Conservation (phyloP, 768 basidiomycete genomes). For the Chlorophyllum brunneum region DNA sequence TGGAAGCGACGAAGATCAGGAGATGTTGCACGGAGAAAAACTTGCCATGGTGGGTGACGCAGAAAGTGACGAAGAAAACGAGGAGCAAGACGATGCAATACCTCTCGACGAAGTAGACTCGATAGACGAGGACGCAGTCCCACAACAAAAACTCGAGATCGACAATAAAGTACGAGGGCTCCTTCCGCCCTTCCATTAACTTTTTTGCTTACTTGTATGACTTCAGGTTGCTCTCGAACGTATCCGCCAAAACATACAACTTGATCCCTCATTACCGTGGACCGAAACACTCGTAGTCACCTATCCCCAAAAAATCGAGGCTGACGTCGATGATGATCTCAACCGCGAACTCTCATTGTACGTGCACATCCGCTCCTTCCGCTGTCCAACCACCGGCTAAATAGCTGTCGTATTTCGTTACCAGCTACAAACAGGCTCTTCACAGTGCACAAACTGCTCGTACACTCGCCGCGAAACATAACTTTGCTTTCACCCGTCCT, state of each 20-base stretch:
- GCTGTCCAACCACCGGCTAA: neutral
- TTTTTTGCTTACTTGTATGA: neutral
- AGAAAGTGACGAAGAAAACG: conserved; percentile 31
- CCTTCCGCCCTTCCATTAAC: neutral
- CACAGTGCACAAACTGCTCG: conserved; percentile 77
- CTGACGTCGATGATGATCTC: conserved; percentile 83
- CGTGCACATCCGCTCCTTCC: conserved; percentile 27
- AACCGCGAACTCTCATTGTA: conserved; percentile 96
- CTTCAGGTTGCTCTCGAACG: conserved; percentile 71
- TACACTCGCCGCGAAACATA: conserved; percentile 70
- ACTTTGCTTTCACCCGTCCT: conserved; percentile 87
- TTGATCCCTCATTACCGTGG: conserved; percentile 76
- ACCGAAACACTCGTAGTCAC: conserved; percentile 75
- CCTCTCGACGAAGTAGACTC: conserved; percentile 68
- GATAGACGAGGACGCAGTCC: conserved; percentile 78
- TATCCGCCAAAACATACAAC: conserved; percentile 72
- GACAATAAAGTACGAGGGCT: conserved; percentile 65
- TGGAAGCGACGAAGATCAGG: conserved; percentile 42
- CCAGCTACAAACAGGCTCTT: conserved; percentile 93
- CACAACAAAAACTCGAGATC: conserved; percentile 77
- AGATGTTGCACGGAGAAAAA: too few species aligned
- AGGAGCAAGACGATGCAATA: conserved; percentile 42
- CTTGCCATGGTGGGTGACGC: too few species aligned
- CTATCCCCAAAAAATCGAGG: conserved; percentile 70
- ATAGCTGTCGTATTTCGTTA: neutral